These are phyloP conservation scores for Zoysia matrella DNA, from an alignment of 202 grass and related monocot genomes.

Conservation along the genomic window DNA sequence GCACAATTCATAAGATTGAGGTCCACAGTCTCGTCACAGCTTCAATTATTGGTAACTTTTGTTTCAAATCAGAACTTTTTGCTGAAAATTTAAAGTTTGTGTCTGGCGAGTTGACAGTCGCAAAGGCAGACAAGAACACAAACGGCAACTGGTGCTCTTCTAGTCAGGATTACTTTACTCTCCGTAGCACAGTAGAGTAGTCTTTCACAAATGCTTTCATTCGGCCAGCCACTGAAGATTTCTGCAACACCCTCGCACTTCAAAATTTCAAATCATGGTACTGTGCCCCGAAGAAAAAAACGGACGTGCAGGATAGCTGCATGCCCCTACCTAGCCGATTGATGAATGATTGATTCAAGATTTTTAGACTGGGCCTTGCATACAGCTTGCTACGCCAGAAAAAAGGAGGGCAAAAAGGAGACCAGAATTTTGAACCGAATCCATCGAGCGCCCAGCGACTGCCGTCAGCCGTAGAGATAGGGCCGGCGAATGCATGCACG, in stretches of 20 bases:
- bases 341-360: neutral
- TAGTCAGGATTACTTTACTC: too few relatives aligned
- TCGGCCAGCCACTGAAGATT: neutral
- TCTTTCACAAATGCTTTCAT: neutral
- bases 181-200: too few relatives aligned
- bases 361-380: constrained; percentile 27
- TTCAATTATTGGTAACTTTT: neutral
- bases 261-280: constrained; percentile 36
- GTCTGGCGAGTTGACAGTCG: neutral
- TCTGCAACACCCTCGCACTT: neutral
- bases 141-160: neutral
- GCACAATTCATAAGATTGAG: neutral
- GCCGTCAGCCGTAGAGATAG: neutral
- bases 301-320: constrained; percentile 1
- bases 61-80: neutral
- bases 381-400: constrained; percentile 27
- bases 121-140: neutral
- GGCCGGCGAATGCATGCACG: neutral
- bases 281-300: constrained; percentile 13
- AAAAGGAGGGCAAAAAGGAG: constrained; percentile 22
- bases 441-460: neutral
- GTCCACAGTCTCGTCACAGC: neutral
- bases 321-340: neutral
- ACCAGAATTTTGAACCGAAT: constrained; percentile 26
- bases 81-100: neutral